Evolutionary conservation across 371 early-diverging fungal species (phyloP), one percentile per base, ranked within the genome.

Genomic region (Encephalitozoon hellem): DNA sequence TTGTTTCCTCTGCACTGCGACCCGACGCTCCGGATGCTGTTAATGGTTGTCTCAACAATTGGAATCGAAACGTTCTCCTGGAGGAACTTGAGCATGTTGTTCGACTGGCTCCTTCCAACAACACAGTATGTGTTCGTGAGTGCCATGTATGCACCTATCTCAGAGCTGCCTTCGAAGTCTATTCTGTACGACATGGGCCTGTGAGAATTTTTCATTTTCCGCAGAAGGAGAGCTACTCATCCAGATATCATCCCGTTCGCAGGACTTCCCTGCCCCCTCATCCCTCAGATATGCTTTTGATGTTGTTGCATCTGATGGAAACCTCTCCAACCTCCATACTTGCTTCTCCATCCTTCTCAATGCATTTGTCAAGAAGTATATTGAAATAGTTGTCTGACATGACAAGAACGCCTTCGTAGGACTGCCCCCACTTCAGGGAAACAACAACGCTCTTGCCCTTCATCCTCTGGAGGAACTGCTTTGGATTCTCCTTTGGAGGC

Each of bases 61-160:
- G 99, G 99, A 83, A 97, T 88, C 6, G 92, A 93, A 92, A 84
- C 94, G 91, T 49, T 93, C 92, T 89, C 95, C 90, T 79, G 32
- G 39, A 85, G 70, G 43, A 71, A 65, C 55, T 80, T 72, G 67
- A 80, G 81, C 55, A 82, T 71, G 8, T 69, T 49, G 32, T 38
- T 87, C 90, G 89, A 91, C 92, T 89, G 94, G 92, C 88, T 93
- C 92, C 89, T 94, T 91, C 87, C 96, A 59, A 96, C 95, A 77
- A 99, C 88, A 85, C 94, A 93, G 87, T 97, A 99, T 53, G 92
- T 90, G 88, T 97, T 99, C 82, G 99, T 97, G 72, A 99, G 90
- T 82, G 90, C 89, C 80, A 95, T 88, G 81, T 96, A 98, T 65
- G 95, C 95, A 73, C 97, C 97, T 84, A 99, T 91, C 84, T 97